These are phyloP conservation scores for Flaveria linearis DNA, from an alignment of 129 eudicot species.

Conservation along the genomic window DNA sequence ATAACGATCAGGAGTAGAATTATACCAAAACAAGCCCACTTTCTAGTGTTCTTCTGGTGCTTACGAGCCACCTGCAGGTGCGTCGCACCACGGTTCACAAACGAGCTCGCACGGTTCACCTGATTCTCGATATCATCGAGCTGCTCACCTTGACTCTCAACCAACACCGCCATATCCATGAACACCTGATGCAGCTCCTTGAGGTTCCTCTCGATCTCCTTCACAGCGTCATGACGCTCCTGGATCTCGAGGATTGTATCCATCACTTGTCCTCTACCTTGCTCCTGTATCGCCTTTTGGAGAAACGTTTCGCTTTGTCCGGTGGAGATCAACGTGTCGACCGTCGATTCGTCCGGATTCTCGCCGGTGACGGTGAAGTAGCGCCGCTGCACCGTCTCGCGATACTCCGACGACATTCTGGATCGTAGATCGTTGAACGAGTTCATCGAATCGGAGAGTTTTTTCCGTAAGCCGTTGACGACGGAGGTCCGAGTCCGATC, in stretches of 20 bases:
- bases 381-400: constrained; percentile 60
- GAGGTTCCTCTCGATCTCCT: constrained; percentile 67
- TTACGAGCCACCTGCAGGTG: constrained; percentile 68
- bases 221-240: constrained; percentile 84
- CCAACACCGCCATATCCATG: constrained; percentile 87
- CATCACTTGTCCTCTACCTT: constrained; percentile 86
- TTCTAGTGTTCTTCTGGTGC: constrained; percentile 73
- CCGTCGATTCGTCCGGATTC: constrained; percentile 58
- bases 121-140: constrained; percentile 75
- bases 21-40: constrained; percentile 75
- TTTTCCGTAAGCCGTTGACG: too few species aligned
- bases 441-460: too few species aligned
- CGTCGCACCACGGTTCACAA: constrained; percentile 53
- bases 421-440: too few species aligned
- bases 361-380: constrained; percentile 89
- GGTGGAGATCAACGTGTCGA: constrained; percentile 60
- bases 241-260: constrained; percentile 79
- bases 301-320: constrained; percentile 80
- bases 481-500: constrained; percentile 79
- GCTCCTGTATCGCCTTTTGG: constrained; percentile 84
- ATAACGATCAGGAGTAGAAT: constrained; percentile 54
- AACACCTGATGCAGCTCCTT: constrained; percentile 80
- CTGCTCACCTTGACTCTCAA: too few species aligned
- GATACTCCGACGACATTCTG: too few species aligned
- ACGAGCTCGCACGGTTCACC: constrained; percentile 69